Percentiles rank a stretch among this genome's conserved stretches.
These are phyloP conservation scores for Lagenaria siceraria DNA, from an alignment of 306 rosid genomes.

Conservation along the genomic window DNA sequence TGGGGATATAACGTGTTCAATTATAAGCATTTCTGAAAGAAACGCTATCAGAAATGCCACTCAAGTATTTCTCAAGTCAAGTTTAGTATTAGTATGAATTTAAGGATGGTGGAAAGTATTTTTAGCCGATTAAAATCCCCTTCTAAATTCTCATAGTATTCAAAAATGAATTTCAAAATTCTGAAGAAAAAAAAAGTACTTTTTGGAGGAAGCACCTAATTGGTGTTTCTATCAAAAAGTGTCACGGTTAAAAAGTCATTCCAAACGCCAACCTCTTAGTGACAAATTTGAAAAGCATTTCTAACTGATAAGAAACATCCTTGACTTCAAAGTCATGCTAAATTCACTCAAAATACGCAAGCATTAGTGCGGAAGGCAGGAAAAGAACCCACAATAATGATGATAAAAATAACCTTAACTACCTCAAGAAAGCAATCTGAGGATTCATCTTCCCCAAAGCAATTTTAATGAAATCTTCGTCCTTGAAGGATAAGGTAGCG, in stretches of 20 bases:
- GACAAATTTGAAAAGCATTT: not conserved
- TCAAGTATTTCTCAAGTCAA: not conserved
- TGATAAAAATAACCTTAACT: not conserved
- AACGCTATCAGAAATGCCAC: too few relatives aligned
- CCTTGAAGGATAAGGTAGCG: slow-evolving; percentile 76
- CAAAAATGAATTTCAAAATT: not conserved
- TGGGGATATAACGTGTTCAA: not conserved
- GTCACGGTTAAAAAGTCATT: not conserved
- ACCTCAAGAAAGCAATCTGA: slow-evolving; percentile 89
- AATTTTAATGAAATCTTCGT: slow-evolving; percentile 80
- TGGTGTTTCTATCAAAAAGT: not conserved
- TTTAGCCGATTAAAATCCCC: not conserved
- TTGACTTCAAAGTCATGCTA: not conserved
- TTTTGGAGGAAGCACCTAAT: not conserved
- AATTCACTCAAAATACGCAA: not conserved
- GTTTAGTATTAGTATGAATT: not conserved
- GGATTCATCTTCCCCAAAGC: slow-evolving; percentile 90
- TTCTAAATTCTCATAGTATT: not conserved
- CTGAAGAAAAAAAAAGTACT: not conserved
- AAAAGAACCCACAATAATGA: not conserved
- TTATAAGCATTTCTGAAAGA: not conserved
- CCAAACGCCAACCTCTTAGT: not conserved
- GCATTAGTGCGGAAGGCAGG: not conserved
- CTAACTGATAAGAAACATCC: not conserved
- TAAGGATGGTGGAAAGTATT: not conserved